phyloP scores from a whole-genome alignment of 2,329 filamentous ascomycete genomes.

The Trichoderma guizhouense region DNA sequence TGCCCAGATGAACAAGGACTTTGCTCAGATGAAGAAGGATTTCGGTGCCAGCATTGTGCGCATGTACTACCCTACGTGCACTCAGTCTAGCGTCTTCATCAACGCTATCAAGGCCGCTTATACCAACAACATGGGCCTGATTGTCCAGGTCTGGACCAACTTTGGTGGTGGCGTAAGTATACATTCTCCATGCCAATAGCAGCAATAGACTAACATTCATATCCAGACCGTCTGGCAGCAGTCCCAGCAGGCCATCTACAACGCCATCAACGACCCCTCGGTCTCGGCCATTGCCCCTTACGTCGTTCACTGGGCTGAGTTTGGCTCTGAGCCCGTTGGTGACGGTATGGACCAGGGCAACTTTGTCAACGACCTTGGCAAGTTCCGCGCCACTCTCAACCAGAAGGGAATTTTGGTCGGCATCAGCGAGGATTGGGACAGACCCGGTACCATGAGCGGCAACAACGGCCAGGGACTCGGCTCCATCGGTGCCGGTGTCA shows the following conservation, averaged over 20 bases:
- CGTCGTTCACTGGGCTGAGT: slow-evolving; percentile 23
- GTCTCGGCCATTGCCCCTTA: slow-evolving; percentile 22
- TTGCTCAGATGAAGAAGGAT: slow-evolving; percentile 24
- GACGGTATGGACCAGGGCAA: slow-evolving; percentile 24
- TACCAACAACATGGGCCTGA: slow-evolving; percentile 23
- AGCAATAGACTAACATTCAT: background rate
- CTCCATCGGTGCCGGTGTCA: slow-evolving; percentile 20
- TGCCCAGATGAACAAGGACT: slow-evolving; percentile 22
- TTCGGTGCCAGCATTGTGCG: slow-evolving; percentile 23
- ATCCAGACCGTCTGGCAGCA: slow-evolving; percentile 20
- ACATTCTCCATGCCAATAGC: no score
- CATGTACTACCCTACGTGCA: slow-evolving; percentile 25
- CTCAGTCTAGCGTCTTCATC: slow-evolving; percentile 20
- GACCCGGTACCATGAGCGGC: slow-evolving; percentile 21
- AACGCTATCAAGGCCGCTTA: slow-evolving; percentile 23
- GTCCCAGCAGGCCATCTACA: slow-evolving; percentile 24
- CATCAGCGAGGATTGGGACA: slow-evolving; percentile 25
- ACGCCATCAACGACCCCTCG: slow-evolving; percentile 20
- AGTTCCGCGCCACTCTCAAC: slow-evolving; percentile 20
- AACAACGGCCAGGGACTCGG: slow-evolving; percentile 15
- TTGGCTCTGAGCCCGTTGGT: slow-evolving; percentile 24
- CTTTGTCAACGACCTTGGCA: slow-evolving; percentile 21
- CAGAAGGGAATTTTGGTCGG: slow-evolving; percentile 19
- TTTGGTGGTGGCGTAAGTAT: slow-evolving; percentile 23
- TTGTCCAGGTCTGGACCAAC: slow-evolving; percentile 26